These are phyloP conservation scores for Gorgonomyces haynaldii DNA, from an alignment of 192 early-diverging fungal genomes.

Conservation along the genomic window DNA sequence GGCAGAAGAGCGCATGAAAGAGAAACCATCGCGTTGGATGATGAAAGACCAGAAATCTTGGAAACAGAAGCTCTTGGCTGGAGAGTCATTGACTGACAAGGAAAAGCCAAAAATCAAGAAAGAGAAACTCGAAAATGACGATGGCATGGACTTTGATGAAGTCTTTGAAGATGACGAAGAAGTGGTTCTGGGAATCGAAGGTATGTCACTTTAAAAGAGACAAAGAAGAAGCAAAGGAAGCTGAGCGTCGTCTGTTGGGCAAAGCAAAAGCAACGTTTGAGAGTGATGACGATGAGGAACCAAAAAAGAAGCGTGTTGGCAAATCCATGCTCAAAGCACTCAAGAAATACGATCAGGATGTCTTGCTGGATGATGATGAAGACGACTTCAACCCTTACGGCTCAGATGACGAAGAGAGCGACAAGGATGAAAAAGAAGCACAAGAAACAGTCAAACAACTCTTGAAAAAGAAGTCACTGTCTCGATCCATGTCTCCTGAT, in stretches of 20 bases:
- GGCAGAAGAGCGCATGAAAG: constrained; percentile 34
- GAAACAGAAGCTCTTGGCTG: neutral
- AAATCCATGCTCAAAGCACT: neutral
- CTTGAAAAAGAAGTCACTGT: neutral
- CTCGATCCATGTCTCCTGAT: too few species aligned
- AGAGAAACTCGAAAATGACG: constrained; percentile 1
- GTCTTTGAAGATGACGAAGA: constrained; percentile 38
- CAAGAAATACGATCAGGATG: neutral
- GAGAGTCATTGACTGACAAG: constrained; percentile 11
- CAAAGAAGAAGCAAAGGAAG: constrained; percentile 38
- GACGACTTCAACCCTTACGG: neutral
- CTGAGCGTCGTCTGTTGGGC: constrained; percentile 24
- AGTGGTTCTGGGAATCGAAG: constrained; percentile 34
- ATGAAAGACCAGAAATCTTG: constrained; percentile 9
- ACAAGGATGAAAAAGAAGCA: neutral
- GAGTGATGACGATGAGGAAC: neutral
- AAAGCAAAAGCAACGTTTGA: constrained; percentile 2
- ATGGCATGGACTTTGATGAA: constrained; percentile 14
- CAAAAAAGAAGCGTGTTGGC: neutral
- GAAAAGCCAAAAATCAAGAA: constrained; percentile 20
- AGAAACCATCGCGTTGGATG: too few species aligned
- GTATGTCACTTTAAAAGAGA: too few species aligned
- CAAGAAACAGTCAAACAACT: neutral
- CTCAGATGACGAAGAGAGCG: neutral
- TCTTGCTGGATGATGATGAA: neutral